These are phyloP conservation scores for Sporothrix euskadiensis DNA, from an alignment of 2,329 filamentous ascomycete species.

Conservation along the genomic window DNA sequence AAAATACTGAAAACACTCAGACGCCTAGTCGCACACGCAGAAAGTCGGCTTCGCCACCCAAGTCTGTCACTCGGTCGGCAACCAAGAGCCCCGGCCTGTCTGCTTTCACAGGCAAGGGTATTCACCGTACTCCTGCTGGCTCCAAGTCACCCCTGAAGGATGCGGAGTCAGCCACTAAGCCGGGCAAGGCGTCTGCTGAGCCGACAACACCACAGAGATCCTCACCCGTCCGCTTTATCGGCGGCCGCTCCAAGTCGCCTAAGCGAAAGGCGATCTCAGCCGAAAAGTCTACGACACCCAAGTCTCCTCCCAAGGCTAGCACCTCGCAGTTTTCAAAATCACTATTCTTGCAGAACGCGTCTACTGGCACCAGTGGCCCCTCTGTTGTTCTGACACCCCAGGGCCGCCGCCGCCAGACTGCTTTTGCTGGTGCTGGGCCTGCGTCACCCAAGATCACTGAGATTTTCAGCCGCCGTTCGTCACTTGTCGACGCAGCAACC, in stretches of 20 bases:
- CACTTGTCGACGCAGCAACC: slow-evolving; percentile 66
- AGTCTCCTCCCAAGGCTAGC: slow-evolving; percentile 37
- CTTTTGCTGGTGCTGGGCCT: slow-evolving; percentile 65
- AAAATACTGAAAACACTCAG: not conserved
- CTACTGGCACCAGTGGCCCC: slow-evolving; percentile 61
- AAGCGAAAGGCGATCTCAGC: slow-evolving; percentile 32
- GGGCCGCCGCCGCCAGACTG: slow-evolving; percentile 63
- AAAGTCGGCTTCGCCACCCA: slow-evolving; percentile 12
- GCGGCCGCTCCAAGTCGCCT: slow-evolving; percentile 37
- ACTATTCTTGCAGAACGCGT: slow-evolving; percentile 56
- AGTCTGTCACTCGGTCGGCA: not conserved
- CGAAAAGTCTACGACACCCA: slow-evolving; percentile 37
- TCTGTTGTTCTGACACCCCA: slow-evolving; percentile 64
- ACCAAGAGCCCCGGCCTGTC: slow-evolving; percentile 57
- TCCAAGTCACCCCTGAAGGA: not conserved
- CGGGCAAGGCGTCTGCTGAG: not conserved
- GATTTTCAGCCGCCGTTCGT: slow-evolving; percentile 68
- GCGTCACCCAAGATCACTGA: slow-evolving; percentile 74
- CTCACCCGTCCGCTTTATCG: slow-evolving; percentile 34
- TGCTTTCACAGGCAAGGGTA: slow-evolving; percentile 52
- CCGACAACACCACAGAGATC: slow-evolving; percentile 30
- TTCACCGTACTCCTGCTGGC: slow-evolving; percentile 53
- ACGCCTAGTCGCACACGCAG: not conserved
- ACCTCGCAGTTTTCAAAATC: slow-evolving; percentile 35
- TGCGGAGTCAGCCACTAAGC: not conserved